Percentiles rank a stretch among this genome's conserved stretches.
These are phyloP conservation scores for Rhodotorula sp. DNA, from an alignment of 1,284 basidiomycete species.

Conservation along the genomic window DNA sequence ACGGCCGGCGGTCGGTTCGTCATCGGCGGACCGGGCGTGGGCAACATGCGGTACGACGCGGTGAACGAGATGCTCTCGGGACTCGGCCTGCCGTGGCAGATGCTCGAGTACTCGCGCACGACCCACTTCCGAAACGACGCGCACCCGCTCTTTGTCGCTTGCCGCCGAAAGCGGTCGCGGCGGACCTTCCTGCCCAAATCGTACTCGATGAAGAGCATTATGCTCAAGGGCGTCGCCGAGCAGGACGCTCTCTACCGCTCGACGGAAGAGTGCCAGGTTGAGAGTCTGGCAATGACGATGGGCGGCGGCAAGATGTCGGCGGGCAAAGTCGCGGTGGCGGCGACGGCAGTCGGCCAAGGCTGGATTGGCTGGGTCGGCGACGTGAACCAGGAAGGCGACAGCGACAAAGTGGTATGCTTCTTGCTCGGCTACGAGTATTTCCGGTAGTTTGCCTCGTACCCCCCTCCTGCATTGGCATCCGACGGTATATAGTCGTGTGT, in stretches of 20 bases:
- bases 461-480: not conserved
- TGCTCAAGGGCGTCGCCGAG: not conserved
- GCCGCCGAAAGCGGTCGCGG: not conserved
- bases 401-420: not conserved
- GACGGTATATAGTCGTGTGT: no score
- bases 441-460: not conserved
- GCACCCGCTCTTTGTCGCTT: conserved; percentile 2
- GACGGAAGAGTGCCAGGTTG: not conserved
- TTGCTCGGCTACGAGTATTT: conserved; percentile 3
- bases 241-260: conserved; percentile 4
- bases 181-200: not conserved
- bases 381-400: conserved; percentile 11
- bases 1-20: conserved; percentile 1
- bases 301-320: not conserved
- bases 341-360: conserved; percentile 6
- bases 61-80: not conserved
- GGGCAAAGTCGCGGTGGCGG: conserved; percentile 5
- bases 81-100: conserved; percentile 1
- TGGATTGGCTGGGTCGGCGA: conserved; percentile 7
- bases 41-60: not conserved
- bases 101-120: conserved; percentile 3
- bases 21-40: conserved; percentile 7
- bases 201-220: conserved; percentile 6
- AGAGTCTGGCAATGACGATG: conserved; percentile 3
- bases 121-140: conserved; percentile 6